phyloP scores from a whole-genome alignment of 2,329 filamentous ascomycete species.

The Metarhizium album region DNA sequence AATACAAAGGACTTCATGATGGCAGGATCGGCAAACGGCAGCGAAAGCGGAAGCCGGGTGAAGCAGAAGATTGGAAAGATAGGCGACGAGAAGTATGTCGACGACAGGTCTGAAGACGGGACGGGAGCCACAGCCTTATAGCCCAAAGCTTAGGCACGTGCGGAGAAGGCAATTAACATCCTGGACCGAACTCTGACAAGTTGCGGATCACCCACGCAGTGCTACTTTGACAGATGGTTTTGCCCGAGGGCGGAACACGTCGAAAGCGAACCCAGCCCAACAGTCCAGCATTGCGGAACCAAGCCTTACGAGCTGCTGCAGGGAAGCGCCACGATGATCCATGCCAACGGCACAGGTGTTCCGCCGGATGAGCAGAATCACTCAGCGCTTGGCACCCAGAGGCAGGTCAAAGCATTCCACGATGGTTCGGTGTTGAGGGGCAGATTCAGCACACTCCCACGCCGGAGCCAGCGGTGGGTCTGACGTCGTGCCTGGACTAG shows the following conservation, averaged over 20 bases:
- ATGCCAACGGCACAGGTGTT: not conserved
- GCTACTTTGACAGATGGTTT: too few relatives aligned
- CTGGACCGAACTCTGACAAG: not conserved
- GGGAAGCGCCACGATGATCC: not conserved
- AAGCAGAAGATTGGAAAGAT: not conserved
- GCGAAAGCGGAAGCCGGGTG: not conserved
- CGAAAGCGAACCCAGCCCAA: too few relatives aligned
- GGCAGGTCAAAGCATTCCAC: not conserved
- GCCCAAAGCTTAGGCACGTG: constrained; percentile 1
- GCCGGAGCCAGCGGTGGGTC: not conserved
- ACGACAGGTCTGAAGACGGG: too few relatives aligned
- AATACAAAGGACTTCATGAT: constrained; percentile 19
- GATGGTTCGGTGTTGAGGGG: not conserved
- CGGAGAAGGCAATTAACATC: too few relatives aligned
- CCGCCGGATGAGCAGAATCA: not conserved
- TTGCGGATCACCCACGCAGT: not conserved
- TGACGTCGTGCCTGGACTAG: not conserved
- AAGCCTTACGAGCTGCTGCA: not conserved
- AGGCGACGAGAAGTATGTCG: not conserved
- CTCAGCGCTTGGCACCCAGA: not conserved
- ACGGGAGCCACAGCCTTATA: not conserved
- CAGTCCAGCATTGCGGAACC: not conserved
- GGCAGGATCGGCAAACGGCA: constrained; percentile 1
- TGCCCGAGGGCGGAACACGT: not conserved
- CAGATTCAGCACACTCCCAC: not conserved